These are phyloP conservation scores for Cadophora luteo-olivacea DNA, from an alignment of 2,329 filamentous ascomycete genomes.

Conservation along the genomic window DNA sequence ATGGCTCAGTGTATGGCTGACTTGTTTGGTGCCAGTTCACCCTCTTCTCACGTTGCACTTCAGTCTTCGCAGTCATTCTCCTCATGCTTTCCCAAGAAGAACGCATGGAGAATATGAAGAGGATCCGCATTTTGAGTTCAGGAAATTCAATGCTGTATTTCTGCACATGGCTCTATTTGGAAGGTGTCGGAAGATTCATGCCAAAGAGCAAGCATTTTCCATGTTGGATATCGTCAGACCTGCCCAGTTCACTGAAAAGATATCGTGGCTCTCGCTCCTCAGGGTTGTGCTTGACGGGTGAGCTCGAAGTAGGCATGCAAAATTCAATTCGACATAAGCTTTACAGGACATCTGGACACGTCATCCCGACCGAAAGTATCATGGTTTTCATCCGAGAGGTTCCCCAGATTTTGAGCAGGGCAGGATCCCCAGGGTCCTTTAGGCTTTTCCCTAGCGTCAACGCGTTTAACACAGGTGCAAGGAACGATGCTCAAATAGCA, in stretches of 20 bases:
- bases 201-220: not conserved
- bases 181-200: not conserved
- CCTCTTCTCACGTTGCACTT: not conserved
- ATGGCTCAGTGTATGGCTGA: not conserved
- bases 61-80: not conserved
- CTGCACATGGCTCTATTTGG: not conserved
- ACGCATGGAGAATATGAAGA: not conserved
- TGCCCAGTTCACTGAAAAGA: not conserved
- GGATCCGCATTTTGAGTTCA: not conserved
- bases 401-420: conserved; percentile 5
- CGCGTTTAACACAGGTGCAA: not conserved
- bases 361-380: not conserved
- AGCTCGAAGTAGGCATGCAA: not conserved
- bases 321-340: not conserved
- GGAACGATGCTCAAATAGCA: not conserved
- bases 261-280: not conserved
- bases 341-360: not conserved
- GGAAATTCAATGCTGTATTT: not conserved
- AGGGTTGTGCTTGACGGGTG: not conserved
- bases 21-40: not conserved
- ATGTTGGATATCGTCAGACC: too few relatives aligned
- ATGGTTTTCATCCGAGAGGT: not conserved
- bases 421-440: not conserved
- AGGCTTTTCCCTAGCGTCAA: not conserved
- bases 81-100: not conserved